Evolutionary conservation across 2,329 filamentous ascomycete genomes (phyloP).

Genomic region (Pyrenophora graminea): DNA sequence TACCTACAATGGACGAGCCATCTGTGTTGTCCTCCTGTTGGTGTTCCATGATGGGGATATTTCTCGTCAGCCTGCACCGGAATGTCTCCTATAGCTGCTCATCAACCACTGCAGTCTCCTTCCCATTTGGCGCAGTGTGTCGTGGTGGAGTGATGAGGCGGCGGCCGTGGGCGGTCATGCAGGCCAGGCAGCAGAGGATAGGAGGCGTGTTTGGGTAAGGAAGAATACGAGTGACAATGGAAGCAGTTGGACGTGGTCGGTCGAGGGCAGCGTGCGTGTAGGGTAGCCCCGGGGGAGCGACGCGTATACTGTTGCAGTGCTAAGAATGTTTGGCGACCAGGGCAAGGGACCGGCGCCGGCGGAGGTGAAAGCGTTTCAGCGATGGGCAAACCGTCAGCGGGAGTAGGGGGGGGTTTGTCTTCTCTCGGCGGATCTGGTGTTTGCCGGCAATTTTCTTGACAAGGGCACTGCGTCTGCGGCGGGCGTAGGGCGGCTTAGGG

Average conservation of each 20-base stretch:
- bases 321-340: constrained; percentile 36
- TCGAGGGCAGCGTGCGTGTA: constrained; percentile 6
- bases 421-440: background rate
- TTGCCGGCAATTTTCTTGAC: background rate
- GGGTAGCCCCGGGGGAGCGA: constrained; percentile 19
- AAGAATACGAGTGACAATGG: constrained; percentile 2
- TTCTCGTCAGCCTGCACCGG: constrained; percentile 43
- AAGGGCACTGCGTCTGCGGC: background rate
- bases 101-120: constrained; percentile 34
- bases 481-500: constrained; percentile 4
- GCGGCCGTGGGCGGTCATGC: constrained; percentile 25
- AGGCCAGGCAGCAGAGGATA: constrained; percentile 10
- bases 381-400: constrained; percentile 5
- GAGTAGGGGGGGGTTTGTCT: background rate
- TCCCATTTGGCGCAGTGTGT: constrained; percentile 38
- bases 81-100: constrained; percentile 37
- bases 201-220: constrained; percentile 5
- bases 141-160: constrained; percentile 17
- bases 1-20: constrained; percentile 73
- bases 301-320: constrained; percentile 26
- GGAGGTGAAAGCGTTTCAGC: constrained; percentile 35
- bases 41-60: constrained; percentile 39
- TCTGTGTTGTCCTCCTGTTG: constrained; percentile 65
- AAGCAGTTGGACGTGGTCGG: background rate
- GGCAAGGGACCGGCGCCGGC: constrained; percentile 25